Evolutionary conservation across 1,139 yeast genomes (phyloP).

Genomic region (Suhomyces wounanorum): DNA sequence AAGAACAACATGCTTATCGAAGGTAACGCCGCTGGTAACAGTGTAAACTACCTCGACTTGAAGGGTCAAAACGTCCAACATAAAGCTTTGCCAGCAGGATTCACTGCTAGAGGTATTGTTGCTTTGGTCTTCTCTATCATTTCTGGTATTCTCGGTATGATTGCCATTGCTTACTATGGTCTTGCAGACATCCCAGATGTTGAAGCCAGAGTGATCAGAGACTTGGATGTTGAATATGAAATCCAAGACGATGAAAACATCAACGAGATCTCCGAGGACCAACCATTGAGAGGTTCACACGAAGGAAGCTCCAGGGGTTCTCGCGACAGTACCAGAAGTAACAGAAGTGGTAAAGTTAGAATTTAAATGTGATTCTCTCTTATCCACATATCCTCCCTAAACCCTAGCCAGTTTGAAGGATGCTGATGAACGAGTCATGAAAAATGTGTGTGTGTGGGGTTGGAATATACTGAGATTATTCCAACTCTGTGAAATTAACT

Average conservation of each 20-base stretch:
- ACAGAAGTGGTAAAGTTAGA: constrained; percentile 4
- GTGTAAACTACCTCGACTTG: constrained; percentile 61
- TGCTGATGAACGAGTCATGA: constrained; percentile 12
- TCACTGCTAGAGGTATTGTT: constrained; percentile 86
- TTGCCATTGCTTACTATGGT: constrained; percentile 78
- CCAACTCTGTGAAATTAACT: constrained; percentile 13
- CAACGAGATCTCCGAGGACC: constrained; percentile 4
- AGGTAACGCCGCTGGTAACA: constrained; percentile 90
- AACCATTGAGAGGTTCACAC: constrained; percentile 12
- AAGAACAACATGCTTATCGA: constrained; percentile 20
- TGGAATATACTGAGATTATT: constrained; percentile 13
- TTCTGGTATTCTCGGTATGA: constrained; percentile 78
- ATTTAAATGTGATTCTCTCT: not conserved
- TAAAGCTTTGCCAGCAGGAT: constrained; percentile 72
- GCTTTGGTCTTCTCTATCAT: constrained; percentile 81
- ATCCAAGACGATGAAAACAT: constrained; percentile 5
- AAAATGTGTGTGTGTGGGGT: constrained; percentile 19
- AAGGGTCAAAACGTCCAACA: constrained; percentile 71
- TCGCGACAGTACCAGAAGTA: constrained; percentile 7
- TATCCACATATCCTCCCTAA: not conserved
- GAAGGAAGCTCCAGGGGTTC: constrained; percentile 6
- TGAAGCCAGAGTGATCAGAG: constrained; percentile 54
- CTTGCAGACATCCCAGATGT: constrained; percentile 65
- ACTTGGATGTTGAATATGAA: constrained; percentile 45
- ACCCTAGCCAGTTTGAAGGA: not conserved